Percentiles rank a stretch among this genome's conserved stretches.
Evolutionary conservation across 345 rosid genomes (phyloP).

Genomic region (Syzygium jambos): DNA sequence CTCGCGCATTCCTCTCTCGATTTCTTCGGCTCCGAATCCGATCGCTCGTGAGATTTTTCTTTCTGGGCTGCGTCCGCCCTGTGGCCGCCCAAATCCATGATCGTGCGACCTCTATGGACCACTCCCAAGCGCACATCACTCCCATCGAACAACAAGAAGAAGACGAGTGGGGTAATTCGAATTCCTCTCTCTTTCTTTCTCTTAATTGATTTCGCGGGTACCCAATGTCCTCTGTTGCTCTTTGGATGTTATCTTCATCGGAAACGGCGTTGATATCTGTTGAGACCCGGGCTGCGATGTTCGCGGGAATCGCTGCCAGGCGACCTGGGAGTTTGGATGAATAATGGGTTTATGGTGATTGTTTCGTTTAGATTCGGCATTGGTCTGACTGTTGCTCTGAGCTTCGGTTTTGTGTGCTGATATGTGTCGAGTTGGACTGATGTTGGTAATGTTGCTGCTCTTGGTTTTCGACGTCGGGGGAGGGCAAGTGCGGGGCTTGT

Average conservation of each 20-base stretch:
- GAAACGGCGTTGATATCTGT: background rate
- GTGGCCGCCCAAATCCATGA: constrained; percentile 52
- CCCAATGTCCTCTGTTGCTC: background rate
- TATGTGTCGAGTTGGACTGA: background rate
- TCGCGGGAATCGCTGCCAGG: background rate
- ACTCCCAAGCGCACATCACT: constrained; percentile 36
- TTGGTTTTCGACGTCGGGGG: background rate
- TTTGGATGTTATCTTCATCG: background rate
- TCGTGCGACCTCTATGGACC: constrained; percentile 66
- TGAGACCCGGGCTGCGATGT: background rate
- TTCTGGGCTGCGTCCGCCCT: constrained; percentile 50
- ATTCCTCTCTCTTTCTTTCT: background rate
- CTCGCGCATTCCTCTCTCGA: background rate
- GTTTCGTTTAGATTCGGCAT: background rate
- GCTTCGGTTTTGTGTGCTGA: background rate
- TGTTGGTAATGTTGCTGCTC: background rate
- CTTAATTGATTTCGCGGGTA: background rate
- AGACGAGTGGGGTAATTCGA: constrained; percentile 73
- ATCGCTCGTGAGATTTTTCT: background rate
- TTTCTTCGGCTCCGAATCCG: background rate
- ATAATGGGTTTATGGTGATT: background rate
- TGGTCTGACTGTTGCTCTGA: background rate
- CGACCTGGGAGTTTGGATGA: too few relatives aligned
- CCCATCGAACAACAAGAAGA: constrained; percentile 36
- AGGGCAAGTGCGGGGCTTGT: background rate